Base-by-base conservation (phyloP, 768 basidiomycete species). In the Asterophora lycoperdoides region DNA sequence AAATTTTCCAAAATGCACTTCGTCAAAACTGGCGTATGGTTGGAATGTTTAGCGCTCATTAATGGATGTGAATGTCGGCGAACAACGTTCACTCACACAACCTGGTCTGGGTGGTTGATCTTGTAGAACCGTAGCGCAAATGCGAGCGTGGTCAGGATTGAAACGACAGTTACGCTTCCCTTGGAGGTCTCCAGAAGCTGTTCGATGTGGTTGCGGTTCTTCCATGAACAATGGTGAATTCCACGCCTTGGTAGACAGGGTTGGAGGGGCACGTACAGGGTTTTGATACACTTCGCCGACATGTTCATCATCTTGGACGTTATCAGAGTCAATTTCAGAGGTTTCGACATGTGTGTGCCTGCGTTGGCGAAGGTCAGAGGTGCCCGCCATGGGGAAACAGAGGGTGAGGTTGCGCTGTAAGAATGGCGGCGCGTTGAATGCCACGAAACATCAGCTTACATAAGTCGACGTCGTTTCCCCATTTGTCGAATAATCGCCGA, bases 1-100 rank as follows among this genome's bases (percentile, higher is more conserved):
- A 64, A 99, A 99, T 68, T 97, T 96, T 53, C 95, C 95, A 63
- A 98, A 98, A 64, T 98, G 95, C 10, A 97, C 95, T 70, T 98
- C 94, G 64, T 97, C 94, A 63, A 97, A 97, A 41, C 92, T 94
- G 57, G 32, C 29, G 38, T 42, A 44, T 28, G 19, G 41, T 3
- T 18, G 33, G 37, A 41, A 32, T 11, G 28, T 36, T 44, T 15
- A 47, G 28, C 17, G 32, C 17, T 4, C 6, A 18, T 8, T 34
- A 11, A 36, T 36, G 37, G 9, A 8, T 8, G 20, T 10, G 33
- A 34, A 8, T 43, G 19, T 14, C 32, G 42, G 37, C 40, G 17
- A 44, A 26, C 23, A 23, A 6, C 23, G 41, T 46, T 28, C 34
- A 77, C 89, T 63, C 68, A 93, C 90, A 94, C 92, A 53, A 94